Base-by-base conservation (phyloP, 306 rosid genomes). In the Cucurbita maxima region DNA sequence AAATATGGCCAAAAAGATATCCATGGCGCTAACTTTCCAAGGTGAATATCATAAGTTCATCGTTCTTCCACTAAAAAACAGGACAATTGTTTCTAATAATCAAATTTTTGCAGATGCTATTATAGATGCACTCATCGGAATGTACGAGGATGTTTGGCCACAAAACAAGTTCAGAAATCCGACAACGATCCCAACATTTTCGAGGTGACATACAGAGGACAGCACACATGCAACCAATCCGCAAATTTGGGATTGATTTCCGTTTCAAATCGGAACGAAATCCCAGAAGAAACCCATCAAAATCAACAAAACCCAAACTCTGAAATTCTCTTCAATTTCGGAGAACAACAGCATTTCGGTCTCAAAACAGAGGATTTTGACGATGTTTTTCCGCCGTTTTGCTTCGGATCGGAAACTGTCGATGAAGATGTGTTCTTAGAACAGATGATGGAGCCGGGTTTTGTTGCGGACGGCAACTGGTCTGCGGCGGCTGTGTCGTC, bases 1-100 rank as follows among this genome's bases (percentile, higher is more conserved):
- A 88, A 88, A 61, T 88, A 88, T 73, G 98, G 98, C 22, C 98
- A 93, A 58, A 93, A 93, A 79, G 97, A 90, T 74, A 93, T 93
- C 40, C 97, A 90, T 9, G 96, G 92, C 41, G 92, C 98, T 73
- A 76, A 18, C 74, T 78, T 84, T 71, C 98, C 98, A 3, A 90
- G 98, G 98, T 86, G 72, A 41, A 57, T 56, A 53, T 54, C 40
- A 34, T 36, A 30, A 30, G 0, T 52, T 61, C 40, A 12, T 25
- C 4, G 8, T 40, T 6, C 44, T 40, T 40, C 9, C 44, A 6
- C 44, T 5, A 40, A 40, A 40, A 30, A 30, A 30, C 34, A 30
- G 34, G 34, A 3, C 34, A 30, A 30, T 30, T 2, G 34, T 30
- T 30, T 30, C 34, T 30, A 30, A 30, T 30, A 30, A 22, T 22